Conservation (phyloP, 1,139 yeast species). For the Entelexis sorbosivorans region DNA sequence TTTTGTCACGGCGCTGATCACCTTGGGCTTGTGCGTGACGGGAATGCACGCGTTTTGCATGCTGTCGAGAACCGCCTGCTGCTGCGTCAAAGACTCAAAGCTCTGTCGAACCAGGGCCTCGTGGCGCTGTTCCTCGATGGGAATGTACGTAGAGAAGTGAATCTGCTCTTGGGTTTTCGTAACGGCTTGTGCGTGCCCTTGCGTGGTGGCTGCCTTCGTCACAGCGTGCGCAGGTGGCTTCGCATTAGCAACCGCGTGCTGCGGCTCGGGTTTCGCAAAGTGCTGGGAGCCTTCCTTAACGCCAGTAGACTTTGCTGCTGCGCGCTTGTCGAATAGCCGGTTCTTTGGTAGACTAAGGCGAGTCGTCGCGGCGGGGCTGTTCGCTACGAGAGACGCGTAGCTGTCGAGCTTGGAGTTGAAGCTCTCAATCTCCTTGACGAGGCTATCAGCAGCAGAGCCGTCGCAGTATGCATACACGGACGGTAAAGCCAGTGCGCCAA, state of each 20-base stretch:
- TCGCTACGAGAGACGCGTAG: conserved; percentile 12
- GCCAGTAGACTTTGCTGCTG: neutral
- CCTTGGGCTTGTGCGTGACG: conserved; percentile 7
- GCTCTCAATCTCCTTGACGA: conserved; percentile 5
- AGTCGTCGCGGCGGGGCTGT: neutral
- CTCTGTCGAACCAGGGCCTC: neutral
- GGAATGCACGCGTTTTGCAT: conserved; percentile 12
- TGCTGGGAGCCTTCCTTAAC: neutral
- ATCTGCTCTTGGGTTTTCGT: neutral
- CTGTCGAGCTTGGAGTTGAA: conserved; percentile 9
- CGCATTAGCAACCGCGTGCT: neutral
- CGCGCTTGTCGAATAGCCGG: neutral
- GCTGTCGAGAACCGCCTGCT: conserved; percentile 9
- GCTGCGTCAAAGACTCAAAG: neutral
- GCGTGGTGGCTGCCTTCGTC: neutral
- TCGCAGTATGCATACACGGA: conserved; percentile 2
- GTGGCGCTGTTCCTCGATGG: conserved; percentile 1
- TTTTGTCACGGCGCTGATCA: conserved; percentile 2
- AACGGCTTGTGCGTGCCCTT: neutral
- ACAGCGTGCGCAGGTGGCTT: neutral
- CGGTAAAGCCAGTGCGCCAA: neutral
- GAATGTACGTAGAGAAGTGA: neutral
- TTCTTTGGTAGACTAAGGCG: neutral
- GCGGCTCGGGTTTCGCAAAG: neutral
- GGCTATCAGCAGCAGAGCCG: conserved; percentile 5